Evolutionary conservation across 2,329 filamentous ascomycete genomes (phyloP), one percentile per base, ranked within the genome.

Genomic region (Curvularia hawaiiensis): DNA sequence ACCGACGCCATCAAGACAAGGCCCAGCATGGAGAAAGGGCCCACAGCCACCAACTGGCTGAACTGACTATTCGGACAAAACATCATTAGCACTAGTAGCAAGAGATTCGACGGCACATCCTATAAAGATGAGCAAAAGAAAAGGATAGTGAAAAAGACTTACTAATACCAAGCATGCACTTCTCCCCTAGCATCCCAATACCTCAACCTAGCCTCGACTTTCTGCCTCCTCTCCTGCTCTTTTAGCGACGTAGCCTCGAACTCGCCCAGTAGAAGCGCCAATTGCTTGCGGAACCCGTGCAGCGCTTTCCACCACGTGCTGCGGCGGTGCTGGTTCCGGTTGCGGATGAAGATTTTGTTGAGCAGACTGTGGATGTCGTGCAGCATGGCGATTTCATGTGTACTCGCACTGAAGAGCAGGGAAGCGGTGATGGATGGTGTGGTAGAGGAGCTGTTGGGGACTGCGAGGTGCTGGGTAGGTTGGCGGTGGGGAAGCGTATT

Each of bases 291-390:
- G 63, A 97, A 83, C 62, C 89, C 83, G 52, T 84, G 84, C 60
- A 97, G 86, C 68, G 80, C 81, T 67, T 87, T 85, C 86, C 90
- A 98, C 94, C 94, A 99, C 71, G 87, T 85, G 30, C 88, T 85
- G 61, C 84, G 82, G 54, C 88, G 88, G 76, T 98, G 94, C 79
- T 98, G 94, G 79, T 97, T 98, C 72, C 88, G 89, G 80, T 97
- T 95, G 68, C 92, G 91, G 73, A 91, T 88, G 76, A 88, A 85
- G 68, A 96, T 85, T 64, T 90, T 84, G 69, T 89, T 82, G 44
- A 97, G 85, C 46, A 93, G 78, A 49, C 84, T 66, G 69, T 78
- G 56, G 70, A 82, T 70, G 56, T 79, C 75, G 45, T 61, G 44
- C 1, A 77, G 72, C 56, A 69, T 67, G 30, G 71, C 66, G 20